Evolutionary conservation across 768 basidiomycete species (phyloP).

Genomic region (Agaricus subrufescens): DNA sequence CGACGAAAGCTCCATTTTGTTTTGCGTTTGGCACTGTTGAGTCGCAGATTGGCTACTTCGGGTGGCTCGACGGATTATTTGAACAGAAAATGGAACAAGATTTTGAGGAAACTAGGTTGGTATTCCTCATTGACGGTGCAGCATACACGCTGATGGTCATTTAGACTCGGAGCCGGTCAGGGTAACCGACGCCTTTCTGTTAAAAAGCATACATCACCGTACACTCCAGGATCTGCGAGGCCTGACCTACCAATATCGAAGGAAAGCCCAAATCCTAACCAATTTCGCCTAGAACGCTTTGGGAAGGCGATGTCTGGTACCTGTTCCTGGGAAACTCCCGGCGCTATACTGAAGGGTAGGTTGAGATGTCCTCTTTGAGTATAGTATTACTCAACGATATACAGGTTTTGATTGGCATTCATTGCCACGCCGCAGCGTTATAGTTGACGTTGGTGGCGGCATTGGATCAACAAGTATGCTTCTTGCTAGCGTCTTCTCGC

Average conservation of each 20-base stretch:
- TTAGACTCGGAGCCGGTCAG: slow-evolving; percentile 1
- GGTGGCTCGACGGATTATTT: slow-evolving; percentile 66
- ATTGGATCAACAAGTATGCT: slow-evolving; percentile 43
- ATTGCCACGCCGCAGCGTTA: slow-evolving; percentile 42
- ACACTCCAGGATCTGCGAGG: not conserved
- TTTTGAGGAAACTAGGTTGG: slow-evolving; percentile 12
- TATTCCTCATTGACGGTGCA: not conserved
- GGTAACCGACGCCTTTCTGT: not conserved
- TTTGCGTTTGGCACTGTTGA: slow-evolving; percentile 52
- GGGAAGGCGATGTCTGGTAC: slow-evolving; percentile 76
- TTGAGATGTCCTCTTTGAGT: not conserved
- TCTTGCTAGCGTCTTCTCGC: slow-evolving; percentile 29
- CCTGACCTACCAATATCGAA: not conserved
- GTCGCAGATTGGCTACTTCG: slow-evolving; percentile 49
- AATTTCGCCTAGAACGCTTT: slow-evolving; percentile 60
- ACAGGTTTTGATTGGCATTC: slow-evolving; percentile 57
- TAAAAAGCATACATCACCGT: not conserved
- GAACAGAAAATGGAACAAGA: not conserved
- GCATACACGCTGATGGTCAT: not conserved
- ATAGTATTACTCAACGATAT: not conserved
- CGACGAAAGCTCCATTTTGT: slow-evolving; percentile 64
- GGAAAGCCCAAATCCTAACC: slow-evolving; percentile 30
- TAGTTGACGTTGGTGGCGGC: slow-evolving; percentile 71
- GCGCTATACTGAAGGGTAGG: slow-evolving; percentile 39
- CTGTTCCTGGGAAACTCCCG: slow-evolving; percentile 64